Base-by-base conservation (phyloP, 1,284 basidiomycete species). In the Sporisorium iseilematis-ciliati region DNA sequence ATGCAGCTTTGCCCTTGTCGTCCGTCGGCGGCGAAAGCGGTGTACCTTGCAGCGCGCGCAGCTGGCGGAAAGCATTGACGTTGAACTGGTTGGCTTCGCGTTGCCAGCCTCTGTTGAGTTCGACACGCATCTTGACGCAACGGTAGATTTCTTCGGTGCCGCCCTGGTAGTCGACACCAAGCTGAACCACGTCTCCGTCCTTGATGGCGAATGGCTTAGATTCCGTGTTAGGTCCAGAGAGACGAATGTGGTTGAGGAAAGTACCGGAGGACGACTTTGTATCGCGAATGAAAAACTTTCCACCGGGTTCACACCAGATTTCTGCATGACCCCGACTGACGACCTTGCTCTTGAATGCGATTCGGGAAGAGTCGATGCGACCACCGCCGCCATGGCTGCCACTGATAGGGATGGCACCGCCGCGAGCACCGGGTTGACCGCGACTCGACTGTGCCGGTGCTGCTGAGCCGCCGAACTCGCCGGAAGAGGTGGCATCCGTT, bases 151-250 rank as follows among this genome's bases (percentile, higher is more conserved):
- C 95, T 87, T 99, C 95, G 5, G 93, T 91, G 0, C 96, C 97
- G 29, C 96, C 96, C 86, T 98, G 96, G 86, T 97, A 99, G 85
- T 99, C 97, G 33, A 99, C 95, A 1, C 96, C 96, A 1, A 98
- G 90, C 86, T 99, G 96, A 7, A 99, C 87, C 18, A 98, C 90
- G 86, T 99, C 96, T 0, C 96, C 96, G 75, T 98, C 96, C 86
- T 92, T 93, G 81, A 99, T 88, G 72, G 90, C 90, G 74, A 90
- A 92, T 0, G 94, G 90, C 42, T 90, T 88, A 35, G 77, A 80
- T 57, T 96, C 94, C 14, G 90, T 89, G 59, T 92, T 93, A 12
- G 96, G 94, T 0, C 91, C 89, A 38, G 91, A 92, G 11, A 99
- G 89, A 23, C 96, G 88, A 66, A 96, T 91, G 84, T 98, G 97